Evolutionary conservation across 1,284 basidiomycete genomes (phyloP).

Genomic region (Apiotrichum laibachii): DNA sequence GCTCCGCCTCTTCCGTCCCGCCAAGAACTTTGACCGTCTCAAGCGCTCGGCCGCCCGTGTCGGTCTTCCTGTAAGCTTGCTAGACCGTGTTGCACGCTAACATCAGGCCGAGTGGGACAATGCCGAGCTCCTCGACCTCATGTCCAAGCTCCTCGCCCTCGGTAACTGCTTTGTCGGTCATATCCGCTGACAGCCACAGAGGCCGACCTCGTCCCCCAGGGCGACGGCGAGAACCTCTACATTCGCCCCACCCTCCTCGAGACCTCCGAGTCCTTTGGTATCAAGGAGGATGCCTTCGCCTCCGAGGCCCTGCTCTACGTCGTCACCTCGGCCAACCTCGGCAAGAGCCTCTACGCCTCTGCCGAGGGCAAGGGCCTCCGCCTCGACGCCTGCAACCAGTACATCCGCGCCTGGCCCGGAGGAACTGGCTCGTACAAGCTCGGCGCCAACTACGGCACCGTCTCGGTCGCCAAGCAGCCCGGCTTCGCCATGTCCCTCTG

Average conservation of each 20-base stretch:
- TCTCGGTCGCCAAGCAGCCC: constrained; percentile 43
- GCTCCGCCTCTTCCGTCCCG: constrained; percentile 44
- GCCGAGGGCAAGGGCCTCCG: constrained; percentile 34
- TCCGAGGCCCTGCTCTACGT: constrained; percentile 45
- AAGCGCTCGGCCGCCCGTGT: constrained; percentile 45
- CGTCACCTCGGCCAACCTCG: constrained; percentile 45
- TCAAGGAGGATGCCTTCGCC: constrained; percentile 46
- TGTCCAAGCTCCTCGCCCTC: constrained; percentile 42
- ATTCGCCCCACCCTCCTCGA: constrained; percentile 49
- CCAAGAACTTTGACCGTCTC: constrained; percentile 46
- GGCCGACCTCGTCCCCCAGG: constrained; percentile 32
- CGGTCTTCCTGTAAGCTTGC: constrained; percentile 41
- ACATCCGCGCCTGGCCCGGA: constrained; percentile 48
- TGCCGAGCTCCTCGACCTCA: constrained; percentile 40
- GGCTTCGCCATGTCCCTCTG: constrained; percentile 49
- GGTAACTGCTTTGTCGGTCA: constrained; percentile 25
- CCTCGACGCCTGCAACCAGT: constrained; percentile 44
- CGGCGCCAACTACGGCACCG: constrained; percentile 49
- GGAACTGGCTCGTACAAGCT: constrained; percentile 48
- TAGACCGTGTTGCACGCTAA: background rate
- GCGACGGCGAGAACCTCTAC: constrained; percentile 46
- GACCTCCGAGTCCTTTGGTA: constrained; percentile 47
- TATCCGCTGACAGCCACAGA: constrained; percentile 10
- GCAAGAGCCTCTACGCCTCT: constrained; percentile 40
- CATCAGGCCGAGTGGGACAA: constrained; percentile 45